A percentile compares a stretch with the other conserved stretches of the same genome.
Evolutionary conservation across 1,284 basidiomycete species (phyloP).

Genomic region (Flammula alnicola): DNA sequence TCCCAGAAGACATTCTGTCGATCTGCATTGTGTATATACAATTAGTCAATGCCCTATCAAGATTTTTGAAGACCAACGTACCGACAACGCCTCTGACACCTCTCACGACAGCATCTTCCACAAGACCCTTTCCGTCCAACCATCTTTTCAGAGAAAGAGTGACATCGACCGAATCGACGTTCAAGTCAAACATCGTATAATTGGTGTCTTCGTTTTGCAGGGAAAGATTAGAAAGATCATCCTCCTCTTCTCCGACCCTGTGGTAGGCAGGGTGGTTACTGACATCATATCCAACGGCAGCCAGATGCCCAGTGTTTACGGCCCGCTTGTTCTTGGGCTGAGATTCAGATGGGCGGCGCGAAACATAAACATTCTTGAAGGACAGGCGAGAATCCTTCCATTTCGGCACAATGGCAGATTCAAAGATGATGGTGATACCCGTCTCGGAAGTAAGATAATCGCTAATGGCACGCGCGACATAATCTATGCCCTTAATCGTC

Average conservation of each 20-base stretch:
- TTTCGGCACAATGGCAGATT: conserved; percentile 96
- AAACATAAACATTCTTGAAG: conserved; percentile 96
- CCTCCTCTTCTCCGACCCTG: conserved; percentile 55
- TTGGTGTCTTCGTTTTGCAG: conserved; percentile 60
- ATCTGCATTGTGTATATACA: conserved; percentile 53
- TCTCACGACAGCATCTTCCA: conserved; percentile 90
- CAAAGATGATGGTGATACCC: conserved; percentile 94
- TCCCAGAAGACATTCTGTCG: conserved; percentile 92
- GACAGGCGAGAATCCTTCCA: conserved; percentile 96
- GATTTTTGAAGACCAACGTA: conserved; percentile 38
- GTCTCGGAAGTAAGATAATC: conserved; percentile 94
- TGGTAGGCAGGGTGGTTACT: conserved; percentile 76
- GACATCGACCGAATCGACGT: conserved; percentile 94
- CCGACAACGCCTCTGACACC: conserved; percentile 95
- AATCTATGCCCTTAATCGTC: conserved; percentile 53
- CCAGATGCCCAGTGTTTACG: conserved; percentile 43
- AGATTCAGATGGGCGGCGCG: conserved; percentile 65
- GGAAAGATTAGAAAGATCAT: conserved; percentile 44
- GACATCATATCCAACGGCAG: conserved; percentile 74
- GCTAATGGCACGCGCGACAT: conserved; percentile 88
- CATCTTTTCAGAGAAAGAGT: conserved; percentile 92
- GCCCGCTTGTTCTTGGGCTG: conserved; percentile 18
- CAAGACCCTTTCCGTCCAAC: conserved; percentile 94
- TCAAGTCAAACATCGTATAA: conserved; percentile 90
- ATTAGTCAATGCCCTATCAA: neutral